Evolutionary conservation across 1,284 basidiomycete species (phyloP).

Genomic region (Malassezia brasiliensis): DNA sequence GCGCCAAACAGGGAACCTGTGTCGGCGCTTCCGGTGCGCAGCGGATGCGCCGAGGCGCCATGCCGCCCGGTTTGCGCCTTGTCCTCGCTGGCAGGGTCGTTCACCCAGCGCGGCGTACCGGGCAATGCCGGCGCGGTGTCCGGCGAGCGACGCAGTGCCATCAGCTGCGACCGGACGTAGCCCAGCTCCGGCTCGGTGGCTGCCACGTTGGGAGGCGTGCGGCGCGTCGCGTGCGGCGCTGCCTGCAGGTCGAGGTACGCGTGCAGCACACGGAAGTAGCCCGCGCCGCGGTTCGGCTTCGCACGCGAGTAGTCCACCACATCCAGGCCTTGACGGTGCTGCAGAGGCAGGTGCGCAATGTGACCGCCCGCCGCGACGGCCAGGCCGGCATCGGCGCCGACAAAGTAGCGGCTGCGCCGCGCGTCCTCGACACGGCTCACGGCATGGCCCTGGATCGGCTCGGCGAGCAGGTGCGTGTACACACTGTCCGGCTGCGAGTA

Average conservation of each 20-base stretch:
- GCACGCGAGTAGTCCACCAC: constrained; percentile 13
- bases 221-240: constrained; percentile 4
- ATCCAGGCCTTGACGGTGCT: constrained; percentile 18
- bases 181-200: constrained; percentile 11
- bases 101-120: constrained; percentile 14
- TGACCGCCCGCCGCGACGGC: constrained; percentile 15
- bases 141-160: constrained; percentile 12
- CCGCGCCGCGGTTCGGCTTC: constrained; percentile 10
- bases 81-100: constrained; percentile 2
- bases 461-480: constrained; percentile 28
- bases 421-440: constrained; percentile 21
- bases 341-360: constrained; percentile 13
- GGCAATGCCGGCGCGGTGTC: constrained; percentile 4
- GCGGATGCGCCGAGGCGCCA: background rate
- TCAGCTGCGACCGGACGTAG: constrained; percentile 14
- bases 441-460: constrained; percentile 28
- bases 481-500: constrained; percentile 40
- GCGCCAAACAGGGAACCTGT: constrained; percentile 14
- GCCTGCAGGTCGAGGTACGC: constrained; percentile 13
- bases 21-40: background rate
- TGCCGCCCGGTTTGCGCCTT: background rate
- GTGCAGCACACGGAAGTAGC: constrained; percentile 16
- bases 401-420: constrained; percentile 16
- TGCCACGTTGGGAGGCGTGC: constrained; percentile 6
- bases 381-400: constrained; percentile 13